These are phyloP conservation scores for Hysterangium stoloniferum DNA, from an alignment of 768 basidiomycete genomes.

Conservation along the genomic window DNA sequence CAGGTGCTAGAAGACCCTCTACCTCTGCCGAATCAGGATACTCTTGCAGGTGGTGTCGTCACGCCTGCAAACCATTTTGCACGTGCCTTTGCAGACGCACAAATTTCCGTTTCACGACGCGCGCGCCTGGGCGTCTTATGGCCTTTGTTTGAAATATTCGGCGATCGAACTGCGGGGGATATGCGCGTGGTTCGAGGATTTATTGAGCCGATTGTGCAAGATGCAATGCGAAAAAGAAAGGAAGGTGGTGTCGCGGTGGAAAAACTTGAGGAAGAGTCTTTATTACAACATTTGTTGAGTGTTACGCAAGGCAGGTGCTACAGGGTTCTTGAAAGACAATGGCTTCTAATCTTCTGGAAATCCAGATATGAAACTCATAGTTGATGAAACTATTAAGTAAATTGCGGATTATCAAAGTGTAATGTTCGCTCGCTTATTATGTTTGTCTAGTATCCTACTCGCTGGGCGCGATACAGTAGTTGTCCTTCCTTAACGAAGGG, in stretches of 20 bases:
- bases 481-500: constrained; percentile 21
- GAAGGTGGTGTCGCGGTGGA: not conserved
- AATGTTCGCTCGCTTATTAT: not conserved
- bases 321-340: not conserved
- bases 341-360: constrained; percentile 15
- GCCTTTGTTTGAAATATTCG: constrained; percentile 46
- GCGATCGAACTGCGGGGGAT: constrained; percentile 36
- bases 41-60: constrained; percentile 27
- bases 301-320: constrained; percentile 17
- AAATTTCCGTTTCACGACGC: constrained; percentile 33
- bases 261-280: constrained; percentile 13
- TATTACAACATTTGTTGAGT: constrained; percentile 18
- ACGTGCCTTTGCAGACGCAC: constrained; percentile 42
- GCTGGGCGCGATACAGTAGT: constrained; percentile 39
- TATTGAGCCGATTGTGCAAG: constrained; percentile 44
- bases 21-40: constrained; percentile 42
- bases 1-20: constrained; percentile 39
- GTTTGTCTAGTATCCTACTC: constrained; percentile 25
- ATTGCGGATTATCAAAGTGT: not conserved
- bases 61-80: constrained; percentile 31
- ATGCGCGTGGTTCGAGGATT: constrained; percentile 43
- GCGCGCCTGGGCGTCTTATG: constrained; percentile 36
- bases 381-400: constrained; percentile 33
- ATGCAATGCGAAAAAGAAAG: constrained; percentile 29
- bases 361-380: constrained; percentile 26